Evolutionary conservation across 495 filamentous ascomycete genomes (phyloP).

Genomic region (Aspergillus olivimuriae): DNA sequence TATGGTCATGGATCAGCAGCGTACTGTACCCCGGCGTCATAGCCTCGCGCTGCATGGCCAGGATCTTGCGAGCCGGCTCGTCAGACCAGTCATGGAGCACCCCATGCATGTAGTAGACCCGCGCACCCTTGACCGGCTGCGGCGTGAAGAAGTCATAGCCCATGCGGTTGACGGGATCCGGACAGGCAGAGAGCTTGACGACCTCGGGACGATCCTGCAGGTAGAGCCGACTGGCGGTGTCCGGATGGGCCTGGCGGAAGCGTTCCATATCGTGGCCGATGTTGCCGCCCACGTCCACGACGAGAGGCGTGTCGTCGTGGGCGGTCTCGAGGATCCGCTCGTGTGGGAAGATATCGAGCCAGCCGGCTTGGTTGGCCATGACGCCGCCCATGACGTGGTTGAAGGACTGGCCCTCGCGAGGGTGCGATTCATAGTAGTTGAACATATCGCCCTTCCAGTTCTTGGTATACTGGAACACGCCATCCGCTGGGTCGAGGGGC

Average conservation of each 20-base stretch:
- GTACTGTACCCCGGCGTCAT: conserved; percentile 30
- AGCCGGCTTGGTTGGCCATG: conserved; percentile 6
- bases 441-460: background rate
- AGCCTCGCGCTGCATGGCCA: conserved; percentile 21
- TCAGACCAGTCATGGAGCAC: conserved; percentile 44
- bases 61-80: conserved; percentile 28
- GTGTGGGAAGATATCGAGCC: conserved; percentile 5
- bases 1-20: conserved; percentile 30
- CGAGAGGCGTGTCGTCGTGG: background rate
- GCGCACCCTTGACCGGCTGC: conserved; percentile 4
- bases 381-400: conserved; percentile 8
- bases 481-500: conserved; percentile 1
- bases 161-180: background rate
- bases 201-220: background rate
- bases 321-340: background rate
- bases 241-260: background rate
- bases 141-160: background rate
- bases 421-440: conserved; percentile 5
- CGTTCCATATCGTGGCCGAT: background rate
- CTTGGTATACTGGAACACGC: conserved; percentile 8
- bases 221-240: background rate
- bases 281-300: background rate
- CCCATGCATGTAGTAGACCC: conserved; percentile 8
- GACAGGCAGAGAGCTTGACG: background rate
- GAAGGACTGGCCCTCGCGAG: conserved; percentile 1